phyloP scores from a whole-genome alignment of 805 yeast genomes.

The Kregervanrija fluxuum region DNA sequence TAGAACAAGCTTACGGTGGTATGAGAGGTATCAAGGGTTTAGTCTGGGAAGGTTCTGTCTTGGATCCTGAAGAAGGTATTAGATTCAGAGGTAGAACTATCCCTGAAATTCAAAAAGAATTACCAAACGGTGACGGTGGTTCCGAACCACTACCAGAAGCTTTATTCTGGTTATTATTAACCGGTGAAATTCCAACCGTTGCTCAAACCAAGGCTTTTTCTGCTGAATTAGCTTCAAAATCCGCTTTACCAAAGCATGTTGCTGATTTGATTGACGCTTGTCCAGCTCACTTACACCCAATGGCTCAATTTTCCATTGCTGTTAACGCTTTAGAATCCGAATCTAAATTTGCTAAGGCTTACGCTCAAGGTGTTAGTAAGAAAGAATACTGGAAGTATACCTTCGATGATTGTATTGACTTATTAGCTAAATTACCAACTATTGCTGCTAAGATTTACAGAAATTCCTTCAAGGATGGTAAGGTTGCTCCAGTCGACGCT shows the following conservation, averaged over 20 bases:
- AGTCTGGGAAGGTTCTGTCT: constrained; percentile 85
- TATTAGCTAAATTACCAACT: constrained; percentile 73
- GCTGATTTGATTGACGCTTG: constrained; percentile 62
- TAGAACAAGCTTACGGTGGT: constrained; percentile 87
- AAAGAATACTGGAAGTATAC: constrained; percentile 80
- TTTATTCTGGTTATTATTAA: constrained; percentile 71
- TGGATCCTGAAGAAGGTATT: constrained; percentile 81
- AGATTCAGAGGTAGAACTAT: constrained; percentile 81
- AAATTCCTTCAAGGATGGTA: constrained; percentile 79
- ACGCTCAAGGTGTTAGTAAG: constrained; percentile 76
- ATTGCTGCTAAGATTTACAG: constrained; percentile 81
- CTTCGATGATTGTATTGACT: constrained; percentile 72
- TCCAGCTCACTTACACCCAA: constrained; percentile 75
- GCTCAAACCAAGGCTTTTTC: constrained; percentile 64
- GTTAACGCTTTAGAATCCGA: constrained; percentile 75
- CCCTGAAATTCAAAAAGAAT: constrained; percentile 65
- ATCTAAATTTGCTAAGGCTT: constrained; percentile 79
- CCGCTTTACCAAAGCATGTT: constrained; percentile 73
- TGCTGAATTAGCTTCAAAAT: constrained; percentile 72
- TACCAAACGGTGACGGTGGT: constrained; percentile 71
- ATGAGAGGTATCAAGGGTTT: constrained; percentile 83
- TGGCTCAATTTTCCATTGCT: constrained; percentile 86
- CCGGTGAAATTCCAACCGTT: constrained; percentile 77
- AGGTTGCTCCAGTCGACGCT: constrained; percentile 42
- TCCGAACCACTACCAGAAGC: constrained; percentile 68